phyloP scores from a whole-genome alignment of 139 green algal genomes.

The Dunaliella primolecta region DNA sequence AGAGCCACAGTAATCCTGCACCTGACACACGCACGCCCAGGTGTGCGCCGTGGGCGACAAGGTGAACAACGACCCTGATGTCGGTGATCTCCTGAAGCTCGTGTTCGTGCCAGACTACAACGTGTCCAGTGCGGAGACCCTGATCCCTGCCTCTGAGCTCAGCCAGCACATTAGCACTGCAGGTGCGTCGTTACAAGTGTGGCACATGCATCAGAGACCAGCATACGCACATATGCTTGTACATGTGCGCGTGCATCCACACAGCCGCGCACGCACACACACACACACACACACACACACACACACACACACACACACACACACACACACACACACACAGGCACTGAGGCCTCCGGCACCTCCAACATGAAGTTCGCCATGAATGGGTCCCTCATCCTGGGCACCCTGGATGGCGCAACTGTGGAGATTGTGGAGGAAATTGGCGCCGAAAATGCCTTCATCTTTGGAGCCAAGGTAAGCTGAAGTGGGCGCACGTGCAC shows the following conservation, averaged over 20 bases:
- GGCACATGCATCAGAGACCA: slow-evolving; percentile 22
- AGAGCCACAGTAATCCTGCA: too few relatives aligned
- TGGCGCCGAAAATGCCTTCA: slow-evolving; percentile 84
- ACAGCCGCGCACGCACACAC: background rate
- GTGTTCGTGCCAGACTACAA: slow-evolving; percentile 99
- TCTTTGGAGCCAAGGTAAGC: slow-evolving; percentile 70
- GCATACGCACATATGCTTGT: background rate
- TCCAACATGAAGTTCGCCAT: slow-evolving; percentile 99
- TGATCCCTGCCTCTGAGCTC: slow-evolving; percentile 71
- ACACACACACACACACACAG: slow-evolving; percentile 38
- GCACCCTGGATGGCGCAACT: slow-evolving; percentile 98
- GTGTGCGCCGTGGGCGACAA: slow-evolving; percentile 65
- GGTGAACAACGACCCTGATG: slow-evolving; percentile 92
- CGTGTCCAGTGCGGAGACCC: slow-evolving; percentile 54
- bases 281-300: background rate
- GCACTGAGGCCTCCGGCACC: slow-evolving; percentile 91
- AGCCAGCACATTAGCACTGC: slow-evolving; percentile 76
- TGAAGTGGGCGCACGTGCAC: background rate
- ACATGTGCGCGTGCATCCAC: too few relatives aligned
- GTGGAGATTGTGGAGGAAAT: slow-evolving; percentile 96
- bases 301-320: background rate
- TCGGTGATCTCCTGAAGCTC: slow-evolving; percentile 95
- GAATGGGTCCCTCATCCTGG: slow-evolving; percentile 97
- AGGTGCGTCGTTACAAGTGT: slow-evolving; percentile 53
- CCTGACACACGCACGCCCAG: slow-evolving; percentile 7